Percentiles rank a stretch among this genome's conserved stretches.
Conservation (phyloP, 345 rosid genomes). For the Pistacia atlantica region DNA sequence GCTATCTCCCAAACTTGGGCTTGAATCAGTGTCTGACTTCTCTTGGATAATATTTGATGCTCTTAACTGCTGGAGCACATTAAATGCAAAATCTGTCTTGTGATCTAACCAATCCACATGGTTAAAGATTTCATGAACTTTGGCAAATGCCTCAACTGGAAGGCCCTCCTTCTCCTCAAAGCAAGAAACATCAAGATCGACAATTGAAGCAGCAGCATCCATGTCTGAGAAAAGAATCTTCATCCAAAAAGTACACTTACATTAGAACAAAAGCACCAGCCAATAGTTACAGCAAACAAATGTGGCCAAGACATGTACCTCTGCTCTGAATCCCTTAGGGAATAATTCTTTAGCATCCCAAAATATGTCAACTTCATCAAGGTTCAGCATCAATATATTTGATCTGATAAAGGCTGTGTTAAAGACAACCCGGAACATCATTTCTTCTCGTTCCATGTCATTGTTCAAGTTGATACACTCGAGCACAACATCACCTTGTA, state of each 20-base stretch:
- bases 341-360: constrained; percentile 85
- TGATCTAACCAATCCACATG: constrained; percentile 80
- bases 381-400: constrained; percentile 90
- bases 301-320: constrained; percentile 52
- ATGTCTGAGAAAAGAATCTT: constrained; percentile 96
- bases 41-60: constrained; percentile 57
- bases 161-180: constrained; percentile 88
- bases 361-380: constrained; percentile 81
- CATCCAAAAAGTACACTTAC: constrained; percentile 32
- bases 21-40: constrained; percentile 36
- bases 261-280: constrained; percentile 26
- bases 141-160: constrained; percentile 86
- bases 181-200: constrained; percentile 53
- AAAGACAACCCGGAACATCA: constrained; percentile 87
- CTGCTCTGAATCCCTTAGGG: constrained; percentile 88
- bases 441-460: constrained; percentile 72
- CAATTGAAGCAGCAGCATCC: constrained; percentile 81
- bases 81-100: constrained; percentile 65
- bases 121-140: constrained; percentile 89
- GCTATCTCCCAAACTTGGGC: constrained; percentile 29
- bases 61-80: constrained; percentile 75
- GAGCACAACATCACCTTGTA: constrained; percentile 90
- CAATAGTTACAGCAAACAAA: constrained; percentile 18
- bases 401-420: constrained; percentile 95
- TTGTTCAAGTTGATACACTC: constrained; percentile 82